Evolutionary conservation across 139 green algal species (phyloP).

Genomic region (Protoeuglena noctilucae): DNA sequence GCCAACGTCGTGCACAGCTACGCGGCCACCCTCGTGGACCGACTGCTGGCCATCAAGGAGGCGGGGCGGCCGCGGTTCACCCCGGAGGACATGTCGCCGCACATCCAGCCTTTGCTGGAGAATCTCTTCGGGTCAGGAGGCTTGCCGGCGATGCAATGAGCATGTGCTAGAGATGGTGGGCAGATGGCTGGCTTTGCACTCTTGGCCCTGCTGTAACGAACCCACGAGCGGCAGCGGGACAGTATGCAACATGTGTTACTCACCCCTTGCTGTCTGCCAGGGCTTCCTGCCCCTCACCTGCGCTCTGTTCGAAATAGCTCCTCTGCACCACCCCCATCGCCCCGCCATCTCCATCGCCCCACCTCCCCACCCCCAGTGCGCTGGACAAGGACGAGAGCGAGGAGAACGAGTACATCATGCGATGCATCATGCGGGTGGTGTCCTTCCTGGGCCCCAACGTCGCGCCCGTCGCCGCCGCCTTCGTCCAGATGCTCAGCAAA

Average conservation of each 20-base stretch:
- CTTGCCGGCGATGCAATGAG: no score
- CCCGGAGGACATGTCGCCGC: constrained; percentile 39
- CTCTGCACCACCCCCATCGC: not conserved
- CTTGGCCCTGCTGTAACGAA: no score
- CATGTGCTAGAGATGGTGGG: no score
- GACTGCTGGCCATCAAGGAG: constrained; percentile 54
- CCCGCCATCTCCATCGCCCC: not conserved
- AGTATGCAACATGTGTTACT: no score
- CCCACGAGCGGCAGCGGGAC: no score
- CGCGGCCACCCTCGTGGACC: constrained; percentile 75
- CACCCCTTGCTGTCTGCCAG: no score
- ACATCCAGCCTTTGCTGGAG: constrained; percentile 48
- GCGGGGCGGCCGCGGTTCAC: constrained; percentile 34
- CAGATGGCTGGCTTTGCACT: no score
- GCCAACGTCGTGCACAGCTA: constrained; percentile 93
- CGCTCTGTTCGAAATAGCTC: no score
- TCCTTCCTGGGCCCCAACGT: constrained; percentile 55
- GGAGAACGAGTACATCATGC: constrained; percentile 95
- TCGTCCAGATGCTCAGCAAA: constrained; percentile 29
- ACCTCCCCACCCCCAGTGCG: no score
- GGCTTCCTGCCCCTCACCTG: no score
- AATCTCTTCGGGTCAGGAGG: no score
- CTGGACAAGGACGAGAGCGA: constrained; percentile 60
- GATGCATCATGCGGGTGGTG: constrained; percentile 70
- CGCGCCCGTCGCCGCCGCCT: constrained; percentile 33